Percentiles rank a stretch among this genome's conserved stretches.
phyloP scores from a whole-genome alignment of 2,329 filamentous ascomycete genomes.

The Stachybotrys chlorohalonatus region DNA sequence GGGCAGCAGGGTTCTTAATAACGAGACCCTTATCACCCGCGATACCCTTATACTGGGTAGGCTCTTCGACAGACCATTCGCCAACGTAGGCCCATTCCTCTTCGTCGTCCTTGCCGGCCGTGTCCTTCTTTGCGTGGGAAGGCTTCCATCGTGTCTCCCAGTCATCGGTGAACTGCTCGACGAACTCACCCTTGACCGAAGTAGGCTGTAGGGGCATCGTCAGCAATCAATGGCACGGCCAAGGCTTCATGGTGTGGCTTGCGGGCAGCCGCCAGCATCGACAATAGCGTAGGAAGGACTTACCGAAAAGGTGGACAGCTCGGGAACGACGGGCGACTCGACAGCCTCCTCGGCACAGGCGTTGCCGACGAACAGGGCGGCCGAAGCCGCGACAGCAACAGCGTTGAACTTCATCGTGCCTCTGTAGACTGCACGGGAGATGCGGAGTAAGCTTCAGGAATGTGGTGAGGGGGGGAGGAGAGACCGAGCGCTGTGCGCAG shows the following conservation, averaged over 20 bases:
- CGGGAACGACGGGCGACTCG: constrained; percentile 49
- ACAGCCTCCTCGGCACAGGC: constrained; percentile 61
- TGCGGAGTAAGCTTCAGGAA: constrained; percentile 8
- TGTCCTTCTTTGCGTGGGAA: constrained; percentile 93
- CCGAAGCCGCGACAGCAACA: constrained; percentile 66
- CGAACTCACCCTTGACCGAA: constrained; percentile 80
- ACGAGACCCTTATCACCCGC: constrained; percentile 94
- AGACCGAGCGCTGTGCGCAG: constrained; percentile 14
- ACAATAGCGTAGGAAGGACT: constrained; percentile 27
- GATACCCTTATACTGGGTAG: constrained; percentile 80
- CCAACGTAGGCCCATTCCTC: constrained; percentile 98
- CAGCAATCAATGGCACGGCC: constrained; percentile 12
- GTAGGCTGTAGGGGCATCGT: constrained; percentile 58
- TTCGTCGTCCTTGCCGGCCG: constrained; percentile 49
- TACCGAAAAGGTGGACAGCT: constrained; percentile 82
- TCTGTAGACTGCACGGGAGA: constrained; percentile 36
- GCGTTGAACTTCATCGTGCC: constrained; percentile 75
- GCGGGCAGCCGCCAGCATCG: neutral
- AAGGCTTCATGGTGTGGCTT: neutral
- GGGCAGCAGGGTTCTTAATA: constrained; percentile 93
- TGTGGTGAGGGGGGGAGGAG: constrained; percentile 1
- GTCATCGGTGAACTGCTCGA: constrained; percentile 97
- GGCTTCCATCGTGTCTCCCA: constrained; percentile 92
- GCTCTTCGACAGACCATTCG: constrained; percentile 96
- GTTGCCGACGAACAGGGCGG: constrained; percentile 61